Evolutionary conservation across 371 early-diverging fungal genomes (phyloP).

Genomic region (Circinella minor): DNA sequence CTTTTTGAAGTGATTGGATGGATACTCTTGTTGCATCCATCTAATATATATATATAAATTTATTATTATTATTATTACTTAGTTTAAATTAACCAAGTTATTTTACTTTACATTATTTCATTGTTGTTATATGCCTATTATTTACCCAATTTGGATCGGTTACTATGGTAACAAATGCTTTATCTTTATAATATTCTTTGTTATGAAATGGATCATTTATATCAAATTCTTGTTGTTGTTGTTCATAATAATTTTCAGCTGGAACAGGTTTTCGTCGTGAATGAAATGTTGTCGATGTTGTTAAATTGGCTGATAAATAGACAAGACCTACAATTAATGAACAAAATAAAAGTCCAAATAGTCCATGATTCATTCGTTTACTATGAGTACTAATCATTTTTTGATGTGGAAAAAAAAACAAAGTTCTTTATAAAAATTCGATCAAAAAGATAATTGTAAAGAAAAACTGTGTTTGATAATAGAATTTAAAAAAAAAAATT

Average conservation of each 20-base stretch:
- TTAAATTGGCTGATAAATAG: neutral
- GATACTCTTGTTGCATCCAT: slow-evolving; percentile 31
- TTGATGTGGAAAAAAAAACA: too few species aligned
- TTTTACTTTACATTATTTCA: too few species aligned
- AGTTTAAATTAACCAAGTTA: too few species aligned
- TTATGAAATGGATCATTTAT: neutral
- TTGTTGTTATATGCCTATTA: neutral
- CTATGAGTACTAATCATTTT: neutral
- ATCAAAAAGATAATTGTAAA: too few species aligned
- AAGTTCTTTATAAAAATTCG: too few species aligned
- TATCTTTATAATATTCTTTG: neutral
- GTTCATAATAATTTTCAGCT: neutral
- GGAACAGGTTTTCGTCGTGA: neutral
- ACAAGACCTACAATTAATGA: neutral
- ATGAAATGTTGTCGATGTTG: neutral
- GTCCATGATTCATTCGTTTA: neutral
- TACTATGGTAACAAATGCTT: slow-evolving; percentile 5
- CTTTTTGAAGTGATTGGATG: slow-evolving; percentile 26
- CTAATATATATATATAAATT: slow-evolving; percentile 4
- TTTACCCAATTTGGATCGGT: neutral
- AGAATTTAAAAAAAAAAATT: too few species aligned
- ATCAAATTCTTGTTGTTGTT: neutral
- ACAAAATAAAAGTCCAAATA: neutral
- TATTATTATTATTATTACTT: neutral
- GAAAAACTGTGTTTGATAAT: too few species aligned